Conservation (phyloP, 176 grass and related monocot genomes). For the Leersia perrieri region DNA sequence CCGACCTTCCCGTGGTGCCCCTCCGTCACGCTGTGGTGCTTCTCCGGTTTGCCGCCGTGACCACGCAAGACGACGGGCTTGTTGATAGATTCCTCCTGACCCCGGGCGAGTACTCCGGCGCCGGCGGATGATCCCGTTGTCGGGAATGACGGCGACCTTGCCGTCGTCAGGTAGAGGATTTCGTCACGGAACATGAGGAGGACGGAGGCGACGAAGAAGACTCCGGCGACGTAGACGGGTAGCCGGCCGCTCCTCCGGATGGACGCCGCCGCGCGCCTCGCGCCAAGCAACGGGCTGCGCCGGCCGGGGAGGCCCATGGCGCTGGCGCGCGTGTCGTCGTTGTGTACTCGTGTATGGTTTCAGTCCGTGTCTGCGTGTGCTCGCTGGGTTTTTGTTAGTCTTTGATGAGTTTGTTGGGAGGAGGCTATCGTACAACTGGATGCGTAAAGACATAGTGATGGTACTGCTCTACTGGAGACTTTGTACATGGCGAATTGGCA, state of each 20-base stretch:
- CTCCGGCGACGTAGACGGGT: slow-evolving; percentile 1
- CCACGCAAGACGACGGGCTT: neutral
- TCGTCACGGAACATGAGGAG: slow-evolving; percentile 34
- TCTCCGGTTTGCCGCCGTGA: neutral
- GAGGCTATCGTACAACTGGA: neutral
- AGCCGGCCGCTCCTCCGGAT: slow-evolving; percentile 16
- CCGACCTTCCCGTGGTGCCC: neutral
- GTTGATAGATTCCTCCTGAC: neutral
- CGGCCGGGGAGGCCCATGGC: neutral
- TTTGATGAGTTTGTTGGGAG: neutral
- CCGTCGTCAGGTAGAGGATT: slow-evolving; percentile 4
- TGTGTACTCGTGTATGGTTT: neutral
- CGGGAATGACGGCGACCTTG: neutral
- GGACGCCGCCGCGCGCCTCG: neutral
- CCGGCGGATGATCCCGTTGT: neutral
- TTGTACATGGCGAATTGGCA: neutral
- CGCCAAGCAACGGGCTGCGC: neutral
- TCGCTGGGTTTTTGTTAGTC: neutral
- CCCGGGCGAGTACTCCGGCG: neutral
- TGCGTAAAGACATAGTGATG: neutral
- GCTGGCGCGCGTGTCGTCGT: neutral
- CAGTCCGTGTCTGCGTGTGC: neutral
- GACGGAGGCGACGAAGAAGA: slow-evolving; percentile 9
- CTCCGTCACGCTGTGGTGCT: neutral
- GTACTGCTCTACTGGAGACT: neutral